Evolutionary conservation across 2,329 filamentous ascomycete genomes (phyloP).

Genomic region (Trichoderma hamatum): DNA sequence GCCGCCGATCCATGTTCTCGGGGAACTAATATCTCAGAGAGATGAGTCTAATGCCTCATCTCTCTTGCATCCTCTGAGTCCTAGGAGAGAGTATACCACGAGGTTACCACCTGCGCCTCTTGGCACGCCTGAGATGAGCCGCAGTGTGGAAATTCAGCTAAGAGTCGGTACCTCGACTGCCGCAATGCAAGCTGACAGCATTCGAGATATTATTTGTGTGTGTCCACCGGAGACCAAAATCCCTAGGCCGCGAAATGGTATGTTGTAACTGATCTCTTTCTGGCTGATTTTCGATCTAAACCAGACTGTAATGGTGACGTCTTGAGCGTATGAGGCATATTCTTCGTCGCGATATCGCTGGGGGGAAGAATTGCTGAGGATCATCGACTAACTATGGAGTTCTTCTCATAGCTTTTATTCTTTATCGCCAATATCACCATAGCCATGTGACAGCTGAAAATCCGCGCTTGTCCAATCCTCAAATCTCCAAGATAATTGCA

Average conservation of each 20-base stretch:
- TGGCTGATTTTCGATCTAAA: background rate
- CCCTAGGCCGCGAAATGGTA: slow-evolving; percentile 62
- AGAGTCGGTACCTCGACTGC: slow-evolving; percentile 36
- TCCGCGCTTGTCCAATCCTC: slow-evolving; percentile 89
- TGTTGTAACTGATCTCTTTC: slow-evolving; percentile 36
- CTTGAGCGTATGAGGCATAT: background rate
- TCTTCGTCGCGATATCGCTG: background rate
- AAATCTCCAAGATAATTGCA: slow-evolving; percentile 97
- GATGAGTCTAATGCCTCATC: background rate
- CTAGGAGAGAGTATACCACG: slow-evolving; percentile 11
- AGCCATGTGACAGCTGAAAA: slow-evolving; percentile 77
- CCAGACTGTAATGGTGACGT: background rate
- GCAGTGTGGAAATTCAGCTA: slow-evolving; percentile 38
- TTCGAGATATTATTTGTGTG: slow-evolving; percentile 55
- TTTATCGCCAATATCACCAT: slow-evolving; percentile 94
- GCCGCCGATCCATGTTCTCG: background rate
- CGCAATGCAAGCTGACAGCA: slow-evolving; percentile 36
- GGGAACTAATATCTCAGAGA: slow-evolving; percentile 26
- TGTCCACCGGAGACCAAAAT: slow-evolving; percentile 61
- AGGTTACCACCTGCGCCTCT: slow-evolving; percentile 53
- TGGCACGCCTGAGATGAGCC: slow-evolving; percentile 49
- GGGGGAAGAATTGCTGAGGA: background rate
- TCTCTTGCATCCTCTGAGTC: background rate
- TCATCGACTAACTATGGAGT: slow-evolving; percentile 33
- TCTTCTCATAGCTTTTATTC: slow-evolving; percentile 77